phyloP scores from a whole-genome alignment of 176 grass and related monocot species.

The Ensete ventricosum region DNA sequence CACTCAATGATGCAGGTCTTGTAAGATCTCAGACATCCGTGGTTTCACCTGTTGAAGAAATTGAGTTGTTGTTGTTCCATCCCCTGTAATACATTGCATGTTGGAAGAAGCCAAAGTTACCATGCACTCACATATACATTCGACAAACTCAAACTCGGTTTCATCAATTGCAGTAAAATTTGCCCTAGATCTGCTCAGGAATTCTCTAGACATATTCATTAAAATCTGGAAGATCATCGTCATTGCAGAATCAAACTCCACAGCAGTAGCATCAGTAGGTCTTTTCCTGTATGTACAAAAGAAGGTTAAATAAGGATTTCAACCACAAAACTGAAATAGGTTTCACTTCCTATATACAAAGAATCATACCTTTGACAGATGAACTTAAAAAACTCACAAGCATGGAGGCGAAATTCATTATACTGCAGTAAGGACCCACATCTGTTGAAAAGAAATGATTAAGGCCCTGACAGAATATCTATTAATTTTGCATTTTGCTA shows the following conservation, averaged over 20 bases:
- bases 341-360: not conserved
- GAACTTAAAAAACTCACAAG: conserved; percentile 91
- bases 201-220: conserved; percentile 81
- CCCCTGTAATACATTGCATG: conserved; percentile 79
- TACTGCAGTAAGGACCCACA: conserved; percentile 75
- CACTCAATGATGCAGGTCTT: not conserved
- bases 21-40: not conserved
- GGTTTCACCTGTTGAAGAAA: conserved; percentile 84
- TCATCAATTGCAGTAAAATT: conserved; percentile 62
- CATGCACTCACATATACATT: conserved; percentile 81
- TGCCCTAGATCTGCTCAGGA: conserved; percentile 59
- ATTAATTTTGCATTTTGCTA: not conserved
- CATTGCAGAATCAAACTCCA: conserved; percentile 83
- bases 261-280: conserved; percentile 59
- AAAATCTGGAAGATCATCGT: conserved; percentile 70
- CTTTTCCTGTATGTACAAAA: conserved; percentile 54
- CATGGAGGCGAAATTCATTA: conserved; percentile 84
- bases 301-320: conserved; percentile 5
- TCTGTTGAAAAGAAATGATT: conserved; percentile 36
- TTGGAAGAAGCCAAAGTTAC: conserved; percentile 93
- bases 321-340: conserved; percentile 5
- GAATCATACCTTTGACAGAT: conserved; percentile 74
- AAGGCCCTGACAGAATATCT: not conserved
- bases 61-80: conserved; percentile 55
- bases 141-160: conserved; percentile 69